phyloP scores from a whole-genome alignment of 805 yeast genomes.

The Kuraishia molischiana region DNA sequence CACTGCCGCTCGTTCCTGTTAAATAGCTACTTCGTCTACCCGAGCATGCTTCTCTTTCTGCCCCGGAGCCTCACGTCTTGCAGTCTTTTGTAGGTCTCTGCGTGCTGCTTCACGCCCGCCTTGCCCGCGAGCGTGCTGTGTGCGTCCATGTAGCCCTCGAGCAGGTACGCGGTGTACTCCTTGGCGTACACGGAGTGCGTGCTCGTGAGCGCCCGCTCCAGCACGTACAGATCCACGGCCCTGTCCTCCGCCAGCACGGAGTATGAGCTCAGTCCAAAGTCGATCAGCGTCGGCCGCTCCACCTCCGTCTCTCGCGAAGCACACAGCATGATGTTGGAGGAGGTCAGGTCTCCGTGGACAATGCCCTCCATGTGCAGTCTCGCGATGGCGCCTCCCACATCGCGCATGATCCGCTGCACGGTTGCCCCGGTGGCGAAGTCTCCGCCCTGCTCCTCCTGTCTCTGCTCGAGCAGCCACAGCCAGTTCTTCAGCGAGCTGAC shows the following conservation, averaged over 20 bases:
- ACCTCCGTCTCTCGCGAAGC: conserved; percentile 10
- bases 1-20: background rate
- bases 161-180: conserved; percentile 55
- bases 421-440: conserved; percentile 17
- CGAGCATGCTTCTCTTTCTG: conserved; percentile 90
- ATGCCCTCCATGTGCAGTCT: conserved; percentile 65
- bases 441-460: conserved; percentile 9
- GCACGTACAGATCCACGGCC: conserved; percentile 93
- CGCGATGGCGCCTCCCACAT: conserved; percentile 63
- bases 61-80: conserved; percentile 88
- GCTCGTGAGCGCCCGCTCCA: conserved; percentile 84
- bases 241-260: conserved; percentile 78
- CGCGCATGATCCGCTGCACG: conserved; percentile 33
- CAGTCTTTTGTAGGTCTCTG: conserved; percentile 53
- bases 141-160: conserved; percentile 53
- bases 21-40: no score
- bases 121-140: conserved; percentile 22
- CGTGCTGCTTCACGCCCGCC: conserved; percentile 28
- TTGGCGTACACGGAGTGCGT: conserved; percentile 77
- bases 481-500: conserved; percentile 63
- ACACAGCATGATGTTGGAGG: conserved; percentile 67
- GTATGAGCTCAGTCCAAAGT: conserved; percentile 82
- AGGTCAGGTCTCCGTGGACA: conserved; percentile 91
- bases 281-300: conserved; percentile 59
- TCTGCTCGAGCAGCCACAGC: conserved; percentile 51